phyloP scores from a whole-genome alignment of 352 stramenopile genomes.

The Pythium aquatile region DNA sequence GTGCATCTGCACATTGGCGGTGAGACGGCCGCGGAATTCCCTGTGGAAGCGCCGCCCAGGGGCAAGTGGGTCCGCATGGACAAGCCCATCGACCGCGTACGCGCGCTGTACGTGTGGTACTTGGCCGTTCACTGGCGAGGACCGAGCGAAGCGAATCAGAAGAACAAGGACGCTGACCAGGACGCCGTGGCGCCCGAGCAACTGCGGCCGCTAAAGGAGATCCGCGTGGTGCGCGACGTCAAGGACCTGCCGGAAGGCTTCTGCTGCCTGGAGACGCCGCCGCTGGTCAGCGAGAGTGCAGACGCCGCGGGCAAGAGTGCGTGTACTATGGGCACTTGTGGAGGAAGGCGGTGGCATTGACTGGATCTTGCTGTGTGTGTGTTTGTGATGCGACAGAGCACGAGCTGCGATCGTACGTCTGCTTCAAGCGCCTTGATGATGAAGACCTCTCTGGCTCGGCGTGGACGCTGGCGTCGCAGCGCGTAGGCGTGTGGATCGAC shows the following conservation, averaged over 20 bases:
- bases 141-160: background rate
- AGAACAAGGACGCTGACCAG: conserved; percentile 10
- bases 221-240: conserved; percentile 65
- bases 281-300: conserved; percentile 37
- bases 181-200: conserved; percentile 14
- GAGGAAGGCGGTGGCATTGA: background rate
- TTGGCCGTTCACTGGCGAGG: conserved; percentile 23
- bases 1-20: conserved; percentile 54
- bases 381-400: conserved; percentile 31
- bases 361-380: conserved; percentile 4
- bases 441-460: conserved; percentile 69
- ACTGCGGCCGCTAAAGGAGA: conserved; percentile 71
- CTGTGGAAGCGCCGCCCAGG: conserved; percentile 13
- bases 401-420: conserved; percentile 68
- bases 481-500: conserved; percentile 78
- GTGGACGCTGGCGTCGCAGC: conserved; percentile 70
- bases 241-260: conserved; percentile 72
- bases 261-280: conserved; percentile 47
- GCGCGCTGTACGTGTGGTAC: conserved; percentile 68
- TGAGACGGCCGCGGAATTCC: conserved; percentile 19
- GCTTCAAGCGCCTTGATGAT: conserved; percentile 55
- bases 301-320: conserved; percentile 38
- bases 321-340: conserved; percentile 1
- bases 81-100: conserved; percentile 67
- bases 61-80: conserved; percentile 59